Base-by-base conservation (phyloP, 331 rosid genomes). In the Quercus phellos region DNA sequence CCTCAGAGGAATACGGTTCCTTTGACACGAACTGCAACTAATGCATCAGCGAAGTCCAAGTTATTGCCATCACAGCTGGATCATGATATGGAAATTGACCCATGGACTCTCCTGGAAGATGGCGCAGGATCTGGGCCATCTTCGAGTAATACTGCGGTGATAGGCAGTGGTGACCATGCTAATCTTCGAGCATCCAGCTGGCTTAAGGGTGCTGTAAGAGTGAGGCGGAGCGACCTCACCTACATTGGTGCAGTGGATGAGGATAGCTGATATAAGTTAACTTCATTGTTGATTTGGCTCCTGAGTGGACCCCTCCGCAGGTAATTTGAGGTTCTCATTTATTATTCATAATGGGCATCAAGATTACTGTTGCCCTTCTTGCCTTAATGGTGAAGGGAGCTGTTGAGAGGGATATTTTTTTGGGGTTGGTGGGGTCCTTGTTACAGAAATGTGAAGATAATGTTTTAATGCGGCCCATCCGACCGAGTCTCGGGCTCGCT, bases 91-190 rank as follows among this genome's bases (percentile, higher is more conserved):
- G 99, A 95, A 50, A 77, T 93, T 72, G 99, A 95, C 87, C 99
- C 98, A 42, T 95, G 99, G 99, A 86, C 82, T 3, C 92, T 95
- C 58, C 84, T 93, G 84, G 99, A 95, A 90, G 99, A 95, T 59
- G 93, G 99, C 6, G 89, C 98, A 24, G 99, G 98, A 74, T 90
- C 96, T 43, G 90, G 90, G 79, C 93, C 87, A 19, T 86, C 93
- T 63, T 81, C 93, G 0, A 76, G 92, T 79, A 91, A 77, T 59
- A 80, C 90, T 76, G 86, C 86, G 69, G 84, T 86, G 59, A 89
- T 90, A 43, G 96, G 96, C 78, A 82, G 88, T 38, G 90, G 89
- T 51, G 97, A 95, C 78, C 94, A 87, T 70, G 89, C 82, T 43
- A 93, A 90, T 78, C 90, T 91, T 84, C 96, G 89, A 83, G 99